Evolutionary conservation across 106 monocot genomes (phyloP), one percentile per base, ranked within the genome.

Genomic region (Acorus gramineus): DNA sequence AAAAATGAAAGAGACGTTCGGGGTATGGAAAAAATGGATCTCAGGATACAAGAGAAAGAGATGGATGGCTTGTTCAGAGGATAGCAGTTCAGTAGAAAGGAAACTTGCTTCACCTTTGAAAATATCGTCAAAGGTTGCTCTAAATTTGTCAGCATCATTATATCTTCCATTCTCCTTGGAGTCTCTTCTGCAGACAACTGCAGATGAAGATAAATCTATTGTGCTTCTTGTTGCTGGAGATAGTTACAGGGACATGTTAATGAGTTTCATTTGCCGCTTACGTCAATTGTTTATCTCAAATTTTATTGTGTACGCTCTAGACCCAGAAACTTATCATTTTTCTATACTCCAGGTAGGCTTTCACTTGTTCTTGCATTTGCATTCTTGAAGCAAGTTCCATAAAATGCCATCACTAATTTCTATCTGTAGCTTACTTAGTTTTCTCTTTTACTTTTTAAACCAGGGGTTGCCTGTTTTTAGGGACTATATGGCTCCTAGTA

Each of bases 261-360:
- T 98, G 92, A 98, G 79, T 74, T 98, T 87, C 92, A 88, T 86
- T 14, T 98, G 98, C 72, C 85, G 88, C 14, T 68, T 92, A 52
- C 74, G 91, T 7, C 60, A 69, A 8, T 73, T 98, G 12, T 63
- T 66, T 7, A 64, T 92, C 11, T 76, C 63, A 53, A 98, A 98
- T 77, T 92, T 92, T 61, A 46, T 92, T n/a, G 73, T 98, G 2
- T 78, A 74, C 80, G 92, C 98, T 66, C 84, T 98, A 57, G 98
- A 98, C 80, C 42, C 69, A 71, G 92, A 92, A 59, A 89, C 62
- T 8, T 98, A 85, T 73, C 58, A 85, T 44, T 98, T 98, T 52
- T 79, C 92, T 3, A 61, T 98, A 12, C 74, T 86, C 52, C 84
- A 92, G 92, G 98, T 98, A 82, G 63, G 9, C n/a, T 43, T 43